These are phyloP conservation scores for Ceratocystis cubensis DNA, from an alignment of 2,329 filamentous ascomycete species.

Conservation along the genomic window DNA sequence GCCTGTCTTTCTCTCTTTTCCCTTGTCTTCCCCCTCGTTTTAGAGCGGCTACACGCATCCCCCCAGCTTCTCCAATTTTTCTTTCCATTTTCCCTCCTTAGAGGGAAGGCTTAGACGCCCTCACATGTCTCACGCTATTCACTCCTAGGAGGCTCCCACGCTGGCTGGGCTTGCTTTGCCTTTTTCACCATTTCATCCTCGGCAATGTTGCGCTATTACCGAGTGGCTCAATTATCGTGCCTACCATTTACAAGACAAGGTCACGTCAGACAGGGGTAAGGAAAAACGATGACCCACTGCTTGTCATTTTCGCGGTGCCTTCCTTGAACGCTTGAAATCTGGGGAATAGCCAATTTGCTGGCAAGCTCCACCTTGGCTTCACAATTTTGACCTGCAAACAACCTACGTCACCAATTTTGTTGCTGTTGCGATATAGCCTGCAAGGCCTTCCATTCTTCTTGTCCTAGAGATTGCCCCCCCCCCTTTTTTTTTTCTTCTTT, in stretches of 20 bases:
- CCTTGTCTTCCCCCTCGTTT: not conserved
- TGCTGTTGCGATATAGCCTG: not conserved
- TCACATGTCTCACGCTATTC: no score
- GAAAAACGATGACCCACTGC: not conserved
- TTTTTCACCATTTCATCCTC: not conserved
- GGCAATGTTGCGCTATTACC: not conserved
- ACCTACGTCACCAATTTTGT: not conserved
- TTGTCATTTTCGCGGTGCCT: not conserved
- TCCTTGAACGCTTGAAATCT: not conserved
- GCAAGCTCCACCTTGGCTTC: not conserved
- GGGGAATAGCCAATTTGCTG: not conserved
- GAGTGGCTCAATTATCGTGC: not conserved
- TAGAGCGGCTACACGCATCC: not conserved
- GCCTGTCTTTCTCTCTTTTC: not conserved
- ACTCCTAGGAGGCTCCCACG: no score
- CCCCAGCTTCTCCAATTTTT: conserved; percentile 5
- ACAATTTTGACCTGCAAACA: not conserved
- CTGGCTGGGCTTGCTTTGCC: not conserved
- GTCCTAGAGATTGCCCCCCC: not conserved
- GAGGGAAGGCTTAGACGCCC: not conserved
- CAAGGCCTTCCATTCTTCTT: not conserved
- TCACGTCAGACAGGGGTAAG: not conserved
- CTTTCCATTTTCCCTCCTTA: not conserved
- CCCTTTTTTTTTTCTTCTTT: not conserved
- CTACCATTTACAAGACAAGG: not conserved